Base-by-base conservation (phyloP, 345 rosid genomes). In the Excoecaria cochinchinensis region DNA sequence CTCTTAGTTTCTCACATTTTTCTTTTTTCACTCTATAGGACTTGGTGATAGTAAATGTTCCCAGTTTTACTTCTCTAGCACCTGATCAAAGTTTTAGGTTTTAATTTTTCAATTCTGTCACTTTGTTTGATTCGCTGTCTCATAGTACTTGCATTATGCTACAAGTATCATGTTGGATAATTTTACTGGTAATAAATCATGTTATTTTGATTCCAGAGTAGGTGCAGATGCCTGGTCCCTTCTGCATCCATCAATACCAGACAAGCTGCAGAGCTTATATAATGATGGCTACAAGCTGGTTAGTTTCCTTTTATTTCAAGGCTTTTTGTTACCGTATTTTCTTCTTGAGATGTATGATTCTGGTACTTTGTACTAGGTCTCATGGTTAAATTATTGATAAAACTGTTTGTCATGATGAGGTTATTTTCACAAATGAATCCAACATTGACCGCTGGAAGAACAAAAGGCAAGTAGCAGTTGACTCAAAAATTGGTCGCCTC, bases 401-500 rank as follows among this genome's bases (percentile, higher is more conserved):
- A 13, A 61, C 42, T 56, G 72, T 24, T 69, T 70, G 19, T 73
- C 39, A 65, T 78, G 47, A 52, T 59, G 74, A 95, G 97, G 97
- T 95, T 75, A 91, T 95, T 85, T 95, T 95, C 87, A 88, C 97
- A 19, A 95, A 95, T 81, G 99, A 95, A 79, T 90, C 98, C 72
- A 95, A 93, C 87, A 95, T 95, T 76, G 98, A 95, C 50, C 94
- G 98, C 78, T 91, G 99, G 99, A 93, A 90, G 81, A 92, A 95
- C 56, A 93, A 91, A 83, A 89, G 99, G 74, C 98, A 95, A 80
- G 87, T 78, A 69, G 99, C 99, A 36, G 91, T 95, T 51, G 92
- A 95, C 81, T 95, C 98, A 48, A 95, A 95, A 82, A 42, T 90
- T 46, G 98, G 99, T 75, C 92, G 99, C 58, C 93, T 95, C 71